Evolutionary conservation across 257 asterid genomes (phyloP), one percentile per base, ranked within the genome.

Genomic region (Ilex aquifolium): DNA sequence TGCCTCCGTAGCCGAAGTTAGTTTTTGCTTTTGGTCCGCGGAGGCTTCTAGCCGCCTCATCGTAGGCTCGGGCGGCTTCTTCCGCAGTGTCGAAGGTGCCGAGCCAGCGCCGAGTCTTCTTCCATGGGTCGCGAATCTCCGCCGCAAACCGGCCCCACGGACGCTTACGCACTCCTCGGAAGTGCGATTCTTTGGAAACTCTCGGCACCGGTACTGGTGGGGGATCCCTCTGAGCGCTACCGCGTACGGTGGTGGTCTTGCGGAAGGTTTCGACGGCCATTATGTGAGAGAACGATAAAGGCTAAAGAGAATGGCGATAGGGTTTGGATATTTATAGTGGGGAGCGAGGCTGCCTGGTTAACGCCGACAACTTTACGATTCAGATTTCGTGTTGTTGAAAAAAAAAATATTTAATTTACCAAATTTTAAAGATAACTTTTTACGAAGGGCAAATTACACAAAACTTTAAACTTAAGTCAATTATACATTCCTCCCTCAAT

Each of bases 91-190:
- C 83, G 63, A 85, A 85, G 3, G 93, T 85, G 49, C 93, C 93
- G 44, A 85, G 83, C 93, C 93, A 85, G 56, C 78, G 79, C 65
- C 87, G 70, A 39, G 89, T 74, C 81, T 82, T 85, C 78, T 69
- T 85, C 89, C 79, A 76, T 39, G 93, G 93, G 69, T 85, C 83
- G 56, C 93, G 87, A 21, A 85, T 85, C 84, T 85, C 94, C 7
- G 88, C 94, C 10, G 87, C 90, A 74, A 72, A 85, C 27, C 80
- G 49, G 10, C 94, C 90, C 90, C 94, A 85, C 1, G 88, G 90
- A 7, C 88, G 82, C 80, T 77, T 83, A 70, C 95, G 66, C 2
- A 86, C 95, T 31, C 95, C 91, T 49, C 91, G 88, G 72, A 79
- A 86, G 56, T 71, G 87, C 40, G 68, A 64, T 51, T 60, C 76